Evolutionary conservation across 176 grass and related monocot genomes (phyloP).

Genomic region (Carex scoparia): DNA sequence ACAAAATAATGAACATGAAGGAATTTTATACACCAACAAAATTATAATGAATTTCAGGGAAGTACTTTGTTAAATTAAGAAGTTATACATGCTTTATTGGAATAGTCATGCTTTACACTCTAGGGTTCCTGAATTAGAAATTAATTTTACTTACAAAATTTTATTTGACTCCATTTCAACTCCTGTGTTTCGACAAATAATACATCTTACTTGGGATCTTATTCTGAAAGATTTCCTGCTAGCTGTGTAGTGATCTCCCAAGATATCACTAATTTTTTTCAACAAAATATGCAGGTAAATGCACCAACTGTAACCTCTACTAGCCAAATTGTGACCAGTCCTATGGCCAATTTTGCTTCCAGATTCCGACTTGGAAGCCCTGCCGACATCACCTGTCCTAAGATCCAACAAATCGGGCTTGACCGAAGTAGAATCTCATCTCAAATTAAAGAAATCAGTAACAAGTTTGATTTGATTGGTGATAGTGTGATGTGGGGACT

Average conservation of each 20-base stretch:
- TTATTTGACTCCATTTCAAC: not conserved
- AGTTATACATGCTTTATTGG: not conserved
- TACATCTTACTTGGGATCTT: not conserved
- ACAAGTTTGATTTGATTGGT: not conserved
- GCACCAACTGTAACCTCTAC: not conserved
- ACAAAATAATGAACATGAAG: not conserved
- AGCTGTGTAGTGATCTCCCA: not conserved
- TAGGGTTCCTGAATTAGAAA: not conserved
- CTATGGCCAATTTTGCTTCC: constrained; percentile 1
- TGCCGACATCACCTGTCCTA: not conserved
- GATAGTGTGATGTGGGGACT: constrained; percentile 9
- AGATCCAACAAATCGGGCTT: not conserved
- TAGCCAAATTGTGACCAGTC: constrained; percentile 9
- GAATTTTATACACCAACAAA: not conserved
- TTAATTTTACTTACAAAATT: not conserved
- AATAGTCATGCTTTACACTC: not conserved
- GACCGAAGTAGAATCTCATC: not conserved
- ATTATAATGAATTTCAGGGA: not conserved
- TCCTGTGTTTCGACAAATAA: not conserved
- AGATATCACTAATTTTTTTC: not conserved
- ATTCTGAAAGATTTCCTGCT: not conserved
- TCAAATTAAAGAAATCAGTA: constrained; percentile 22
- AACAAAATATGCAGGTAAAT: constrained; percentile 9
- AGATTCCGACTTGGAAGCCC: constrained; percentile 6
- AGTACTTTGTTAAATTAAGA: not conserved